phyloP scores from a whole-genome alignment of 164 flowering plant genomes.

The Piper betle region DNA sequence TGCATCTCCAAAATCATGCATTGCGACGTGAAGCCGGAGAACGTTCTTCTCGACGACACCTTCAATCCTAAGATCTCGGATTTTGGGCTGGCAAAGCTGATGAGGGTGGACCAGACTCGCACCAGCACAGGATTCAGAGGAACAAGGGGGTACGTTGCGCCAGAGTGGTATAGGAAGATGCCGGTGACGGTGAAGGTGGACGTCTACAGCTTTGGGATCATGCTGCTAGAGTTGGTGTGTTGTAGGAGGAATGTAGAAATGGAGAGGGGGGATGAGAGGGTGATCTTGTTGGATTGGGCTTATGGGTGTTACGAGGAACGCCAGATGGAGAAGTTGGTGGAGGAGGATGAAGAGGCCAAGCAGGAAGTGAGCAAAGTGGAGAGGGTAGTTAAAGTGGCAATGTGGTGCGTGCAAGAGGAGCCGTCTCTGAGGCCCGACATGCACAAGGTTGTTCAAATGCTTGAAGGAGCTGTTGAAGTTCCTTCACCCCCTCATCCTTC shows the following conservation, averaged over 20 bases:
- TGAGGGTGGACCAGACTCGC: background rate
- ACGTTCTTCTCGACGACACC: slow-evolving; percentile 12
- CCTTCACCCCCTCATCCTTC: too few species aligned
- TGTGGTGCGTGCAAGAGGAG: too few species aligned
- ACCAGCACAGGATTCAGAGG: slow-evolving; percentile 7
- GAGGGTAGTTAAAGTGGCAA: too few species aligned
- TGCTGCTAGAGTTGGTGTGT: background rate
- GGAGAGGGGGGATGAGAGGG: background rate
- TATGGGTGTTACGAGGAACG: background rate
- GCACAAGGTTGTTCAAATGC: too few species aligned
- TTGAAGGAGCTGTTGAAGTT: too few species aligned
- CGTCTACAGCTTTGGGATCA: slow-evolving; percentile 6
- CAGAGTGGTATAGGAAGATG: slow-evolving; percentile 8
- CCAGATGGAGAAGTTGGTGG: background rate
- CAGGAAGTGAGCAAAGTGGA: too few species aligned
- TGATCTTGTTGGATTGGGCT: background rate
- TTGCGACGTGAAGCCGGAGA: slow-evolving; percentile 17
- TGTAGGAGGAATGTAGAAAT: background rate
- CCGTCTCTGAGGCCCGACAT: too few species aligned
- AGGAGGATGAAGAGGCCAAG: background rate
- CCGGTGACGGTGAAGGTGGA: slow-evolving; percentile 5
- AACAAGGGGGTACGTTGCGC: slow-evolving; percentile 8
- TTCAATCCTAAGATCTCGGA: slow-evolving; percentile 10
- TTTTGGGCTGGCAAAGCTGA: slow-evolving; percentile 9
- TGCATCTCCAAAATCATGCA: slow-evolving; percentile 17